phyloP scores from a whole-genome alignment of 768 basidiomycete genomes.

The Boletus rubropictus region DNA sequence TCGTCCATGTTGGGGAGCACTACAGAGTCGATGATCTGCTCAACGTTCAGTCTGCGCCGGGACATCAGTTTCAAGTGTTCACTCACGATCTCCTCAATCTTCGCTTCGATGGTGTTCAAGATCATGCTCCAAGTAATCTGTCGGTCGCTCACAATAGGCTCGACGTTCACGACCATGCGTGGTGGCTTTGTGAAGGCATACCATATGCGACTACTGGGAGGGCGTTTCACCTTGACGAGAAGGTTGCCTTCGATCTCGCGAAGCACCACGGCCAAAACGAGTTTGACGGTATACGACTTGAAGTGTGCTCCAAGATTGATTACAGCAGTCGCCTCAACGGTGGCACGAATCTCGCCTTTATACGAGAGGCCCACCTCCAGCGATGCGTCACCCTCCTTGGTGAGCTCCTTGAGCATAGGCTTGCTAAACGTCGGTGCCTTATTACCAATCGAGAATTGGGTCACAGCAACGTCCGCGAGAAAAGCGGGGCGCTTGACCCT shows the following conservation, averaged over 20 bases:
- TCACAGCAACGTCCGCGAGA: constrained; percentile 78
- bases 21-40: constrained; percentile 85
- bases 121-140: constrained; percentile 96
- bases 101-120: constrained; percentile 81
- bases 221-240: constrained; percentile 84
- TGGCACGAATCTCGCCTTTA: constrained; percentile 85
- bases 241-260: constrained; percentile 90
- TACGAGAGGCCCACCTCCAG: constrained; percentile 81
- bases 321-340: constrained; percentile 82
- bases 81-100: constrained; percentile 79
- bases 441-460: constrained; percentile 84
- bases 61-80: constrained; percentile 4
- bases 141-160: constrained; percentile 90
- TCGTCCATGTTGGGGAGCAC: constrained; percentile 99
- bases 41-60: constrained; percentile 62
- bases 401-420: constrained; percentile 97
- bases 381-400: constrained; percentile 87
- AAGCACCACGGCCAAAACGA: constrained; percentile 83
- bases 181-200: constrained; percentile 86
- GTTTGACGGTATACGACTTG: constrained; percentile 85
- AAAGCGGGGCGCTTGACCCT: constrained; percentile 88
- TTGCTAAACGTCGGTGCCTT: constrained; percentile 84
- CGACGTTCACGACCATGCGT: constrained; percentile 80
- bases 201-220: constrained; percentile 94
- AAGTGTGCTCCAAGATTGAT: constrained; percentile 79